Evolutionary conservation across 2,329 filamentous ascomycete genomes (phyloP).

Genomic region (Intubia oerlemansii): DNA sequence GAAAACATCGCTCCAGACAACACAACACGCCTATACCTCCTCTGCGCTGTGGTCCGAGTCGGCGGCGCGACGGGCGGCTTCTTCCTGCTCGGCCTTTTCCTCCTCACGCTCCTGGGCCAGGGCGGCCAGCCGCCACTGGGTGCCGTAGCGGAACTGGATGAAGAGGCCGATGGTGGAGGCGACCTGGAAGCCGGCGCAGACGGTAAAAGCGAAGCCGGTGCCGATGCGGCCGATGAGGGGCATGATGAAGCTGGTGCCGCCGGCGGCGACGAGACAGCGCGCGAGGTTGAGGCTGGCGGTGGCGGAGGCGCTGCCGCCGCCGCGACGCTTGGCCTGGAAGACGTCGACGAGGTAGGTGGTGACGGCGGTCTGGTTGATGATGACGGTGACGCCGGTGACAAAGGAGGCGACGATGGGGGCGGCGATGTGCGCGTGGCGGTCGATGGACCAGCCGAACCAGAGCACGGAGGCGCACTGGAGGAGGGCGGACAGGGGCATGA

Average conservation of each 20-base stretch:
- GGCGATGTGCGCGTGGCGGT: slow-evolving; percentile 20
- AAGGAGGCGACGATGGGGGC: slow-evolving; percentile 35
- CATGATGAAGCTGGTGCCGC: slow-evolving; percentile 34
- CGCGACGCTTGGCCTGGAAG: slow-evolving; percentile 26
- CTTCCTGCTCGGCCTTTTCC: too few relatives aligned
- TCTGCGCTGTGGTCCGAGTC: too few relatives aligned
- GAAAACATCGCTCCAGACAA: too few relatives aligned
- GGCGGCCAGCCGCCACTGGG: slow-evolving; percentile 16
- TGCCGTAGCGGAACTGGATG: slow-evolving; percentile 28
- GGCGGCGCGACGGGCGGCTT: too few relatives aligned
- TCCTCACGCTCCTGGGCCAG: neutral
- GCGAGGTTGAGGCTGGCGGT: slow-evolving; percentile 43
- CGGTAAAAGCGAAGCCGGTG: slow-evolving; percentile 36
- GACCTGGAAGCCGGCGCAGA: slow-evolving; percentile 28
- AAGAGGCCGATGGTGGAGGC: slow-evolving; percentile 25
- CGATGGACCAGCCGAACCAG: slow-evolving; percentile 31
- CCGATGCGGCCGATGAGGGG: slow-evolving; percentile 35
- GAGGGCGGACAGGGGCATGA: slow-evolving; percentile 21
- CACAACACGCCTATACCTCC: too few relatives aligned
- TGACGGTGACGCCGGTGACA: slow-evolving; percentile 32
- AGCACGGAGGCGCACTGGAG: slow-evolving; percentile 24
- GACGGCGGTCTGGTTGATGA: slow-evolving; percentile 38
- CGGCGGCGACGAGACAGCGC: slow-evolving; percentile 38
- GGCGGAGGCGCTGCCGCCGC: slow-evolving; percentile 38
- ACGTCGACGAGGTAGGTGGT: slow-evolving; percentile 42